Percentiles rank a stretch among this genome's conserved stretches.
Evolutionary conservation across 2,329 filamentous ascomycete species (phyloP).

Genomic region (Aspergillus flavus): DNA sequence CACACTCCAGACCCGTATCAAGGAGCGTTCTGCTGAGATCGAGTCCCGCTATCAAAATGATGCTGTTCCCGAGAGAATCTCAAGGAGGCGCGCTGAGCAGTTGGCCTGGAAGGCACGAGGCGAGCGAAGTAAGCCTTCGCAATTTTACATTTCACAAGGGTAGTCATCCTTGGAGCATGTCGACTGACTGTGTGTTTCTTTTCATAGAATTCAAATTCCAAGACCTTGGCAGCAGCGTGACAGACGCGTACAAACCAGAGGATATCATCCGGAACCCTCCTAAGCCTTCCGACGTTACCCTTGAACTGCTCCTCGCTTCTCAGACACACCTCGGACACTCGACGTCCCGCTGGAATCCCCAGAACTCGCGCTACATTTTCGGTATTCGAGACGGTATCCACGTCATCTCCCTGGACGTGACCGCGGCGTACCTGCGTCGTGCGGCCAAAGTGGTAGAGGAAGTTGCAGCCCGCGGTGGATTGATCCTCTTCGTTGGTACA

Average conservation of each 20-base stretch:
- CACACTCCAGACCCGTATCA: slow-evolving; percentile 22
- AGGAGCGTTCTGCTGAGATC: slow-evolving; percentile 12
- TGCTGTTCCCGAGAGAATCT: slow-evolving; percentile 15
- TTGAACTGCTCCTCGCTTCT: slow-evolving; percentile 86
- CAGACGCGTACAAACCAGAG: slow-evolving; percentile 36
- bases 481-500: slow-evolving; percentile 90
- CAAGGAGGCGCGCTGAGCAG: slow-evolving; percentile 8
- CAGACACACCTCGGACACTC: slow-evolving; percentile 90
- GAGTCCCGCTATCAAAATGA: background rate
- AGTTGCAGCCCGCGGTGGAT: slow-evolving; percentile 76
- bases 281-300: slow-evolving; percentile 74
- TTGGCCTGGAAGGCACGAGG: slow-evolving; percentile 21
- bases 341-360: slow-evolving; percentile 90
- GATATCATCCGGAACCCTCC: slow-evolving; percentile 68
- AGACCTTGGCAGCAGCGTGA: slow-evolving; percentile 33
- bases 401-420: slow-evolving; percentile 89
- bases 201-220: slow-evolving; percentile 34
- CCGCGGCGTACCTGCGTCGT: slow-evolving; percentile 84
- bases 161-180: too few relatives aligned
- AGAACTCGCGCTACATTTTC: slow-evolving; percentile 91
- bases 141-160: background rate
- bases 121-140: slow-evolving; percentile 27
- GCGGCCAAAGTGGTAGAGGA: slow-evolving; percentile 91
- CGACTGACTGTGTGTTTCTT: slow-evolving; percentile 6
- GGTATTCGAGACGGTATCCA: slow-evolving; percentile 86